phyloP scores from a whole-genome alignment of 805 yeast genomes.

The Hanseniaspora clermontiae region DNA sequence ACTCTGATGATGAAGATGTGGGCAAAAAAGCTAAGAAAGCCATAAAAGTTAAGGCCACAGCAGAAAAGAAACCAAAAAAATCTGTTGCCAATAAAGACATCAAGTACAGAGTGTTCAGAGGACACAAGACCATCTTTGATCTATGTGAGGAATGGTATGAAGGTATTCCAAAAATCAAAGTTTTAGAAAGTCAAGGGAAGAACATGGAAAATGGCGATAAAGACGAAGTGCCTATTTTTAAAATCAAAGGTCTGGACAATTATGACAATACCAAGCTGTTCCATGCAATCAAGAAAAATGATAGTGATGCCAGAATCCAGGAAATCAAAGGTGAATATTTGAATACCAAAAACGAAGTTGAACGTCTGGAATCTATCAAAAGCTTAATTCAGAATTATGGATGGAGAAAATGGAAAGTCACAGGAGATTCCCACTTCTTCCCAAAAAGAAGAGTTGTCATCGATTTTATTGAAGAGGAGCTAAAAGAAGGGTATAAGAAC shows the following conservation, averaged over 20 bases:
- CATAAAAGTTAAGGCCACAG: not conserved
- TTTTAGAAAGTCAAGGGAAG: conserved; percentile 10
- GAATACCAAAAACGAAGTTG: conserved; percentile 15
- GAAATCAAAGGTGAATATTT: not conserved
- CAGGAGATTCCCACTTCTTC: conserved; percentile 30
- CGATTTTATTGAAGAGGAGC: conserved; percentile 29
- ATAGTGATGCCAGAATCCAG: not conserved
- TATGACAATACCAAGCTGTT: conserved; percentile 1
- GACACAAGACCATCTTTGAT: conserved; percentile 30
- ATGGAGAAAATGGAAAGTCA: conserved; percentile 30
- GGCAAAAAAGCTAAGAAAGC: not conserved
- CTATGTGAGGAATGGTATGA: conserved; percentile 29
- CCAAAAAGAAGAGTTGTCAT: conserved; percentile 30
- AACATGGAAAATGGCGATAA: not conserved
- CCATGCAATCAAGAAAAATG: not conserved
- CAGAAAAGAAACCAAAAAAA: conserved; percentile 24
- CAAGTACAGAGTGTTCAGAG: conserved; percentile 28
- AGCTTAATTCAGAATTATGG: conserved; percentile 27
- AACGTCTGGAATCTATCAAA: conserved; percentile 19
- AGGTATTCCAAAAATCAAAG: conserved; percentile 23
- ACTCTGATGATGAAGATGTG: not conserved
- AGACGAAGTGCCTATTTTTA: not conserved
- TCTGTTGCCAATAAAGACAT: conserved; percentile 22
- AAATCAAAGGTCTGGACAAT: not conserved
- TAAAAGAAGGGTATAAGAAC: conserved; percentile 25